A percentile compares a stretch with the other conserved stretches of the same genome.
Conservation (phyloP, 768 basidiomycete genomes). For the Calocera cornea region DNA sequence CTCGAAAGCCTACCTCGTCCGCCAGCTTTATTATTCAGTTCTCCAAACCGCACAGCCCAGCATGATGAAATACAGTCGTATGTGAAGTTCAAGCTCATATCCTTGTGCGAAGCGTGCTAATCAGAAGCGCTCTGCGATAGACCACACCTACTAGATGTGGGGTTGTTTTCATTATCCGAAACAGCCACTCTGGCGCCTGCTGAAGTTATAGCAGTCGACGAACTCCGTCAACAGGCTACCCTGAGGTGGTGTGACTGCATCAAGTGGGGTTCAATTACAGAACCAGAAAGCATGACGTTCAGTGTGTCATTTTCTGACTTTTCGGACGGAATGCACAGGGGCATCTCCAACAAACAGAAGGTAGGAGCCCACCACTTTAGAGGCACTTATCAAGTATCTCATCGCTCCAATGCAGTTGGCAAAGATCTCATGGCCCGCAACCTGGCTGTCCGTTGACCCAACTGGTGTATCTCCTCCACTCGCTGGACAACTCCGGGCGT, state of each 20-base stretch:
- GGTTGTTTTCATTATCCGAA: background rate
- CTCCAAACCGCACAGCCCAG: too few relatives aligned
- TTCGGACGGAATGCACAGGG: background rate
- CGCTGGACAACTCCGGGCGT: background rate
- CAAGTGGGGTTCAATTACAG: background rate
- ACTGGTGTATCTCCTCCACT: background rate
- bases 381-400: too few relatives aligned
- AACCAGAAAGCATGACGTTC: background rate
- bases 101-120: background rate
- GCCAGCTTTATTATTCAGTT: too few relatives aligned
- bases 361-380: too few relatives aligned
- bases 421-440: too few relatives aligned
- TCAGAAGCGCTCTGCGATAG: background rate
- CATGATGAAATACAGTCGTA: background rate
- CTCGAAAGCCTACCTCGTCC: too few relatives aligned
- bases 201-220: background rate
- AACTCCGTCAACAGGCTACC: background rate
- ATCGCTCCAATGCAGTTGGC: too few relatives aligned
- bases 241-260: background rate
- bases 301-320: background rate
- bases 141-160: background rate
- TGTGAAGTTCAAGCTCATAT: background rate
- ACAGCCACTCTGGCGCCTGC: background rate
- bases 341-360: too few relatives aligned
- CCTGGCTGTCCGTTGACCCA: background rate